Evolutionary conservation across 2,329 filamentous ascomycete species (phyloP).

Genomic region (Aspergillus neoniger): DNA sequence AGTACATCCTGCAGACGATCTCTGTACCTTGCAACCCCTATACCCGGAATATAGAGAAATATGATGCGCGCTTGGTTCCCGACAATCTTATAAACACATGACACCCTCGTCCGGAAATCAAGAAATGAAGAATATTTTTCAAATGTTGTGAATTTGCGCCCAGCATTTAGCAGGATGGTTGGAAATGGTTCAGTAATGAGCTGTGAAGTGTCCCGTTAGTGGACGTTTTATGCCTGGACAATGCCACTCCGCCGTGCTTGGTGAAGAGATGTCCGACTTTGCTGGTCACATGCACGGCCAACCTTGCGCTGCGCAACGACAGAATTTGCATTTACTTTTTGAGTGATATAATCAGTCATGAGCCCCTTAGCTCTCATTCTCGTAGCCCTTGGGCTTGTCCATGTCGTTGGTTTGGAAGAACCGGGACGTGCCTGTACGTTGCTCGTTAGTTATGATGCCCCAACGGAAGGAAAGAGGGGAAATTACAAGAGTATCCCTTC

Average conservation of each 20-base stretch:
- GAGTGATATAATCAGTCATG: slow-evolving; percentile 11
- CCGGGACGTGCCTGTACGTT: slow-evolving; percentile 70
- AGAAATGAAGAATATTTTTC: not conserved
- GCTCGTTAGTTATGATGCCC: not conserved
- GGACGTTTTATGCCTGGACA: not conserved
- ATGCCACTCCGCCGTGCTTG: slow-evolving; percentile 9
- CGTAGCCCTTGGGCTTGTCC: slow-evolving; percentile 81
- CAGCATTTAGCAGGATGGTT: not conserved
- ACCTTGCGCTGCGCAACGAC: slow-evolving; percentile 15
- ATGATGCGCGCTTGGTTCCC: not conserved
- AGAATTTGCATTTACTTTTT: slow-evolving; percentile 5
- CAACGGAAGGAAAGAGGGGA: not conserved
- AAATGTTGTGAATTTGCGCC: not conserved
- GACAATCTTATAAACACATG: slow-evolving; percentile 5
- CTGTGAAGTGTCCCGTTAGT: not conserved
- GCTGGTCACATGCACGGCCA: slow-evolving; percentile 9
- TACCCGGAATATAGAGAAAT: not conserved
- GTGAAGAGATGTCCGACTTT: slow-evolving; percentile 9
- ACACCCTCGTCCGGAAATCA: not conserved
- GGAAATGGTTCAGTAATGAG: not conserved
- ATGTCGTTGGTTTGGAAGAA: slow-evolving; percentile 83
- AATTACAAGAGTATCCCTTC: slow-evolving; percentile 96
- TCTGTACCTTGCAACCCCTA: not conserved
- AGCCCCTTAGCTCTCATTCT: slow-evolving; percentile 61
- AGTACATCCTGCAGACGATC: slow-evolving; percentile 1